phyloP scores from a whole-genome alignment of 164 flowering plant genomes.

The Nymphaea thermarum region DNA sequence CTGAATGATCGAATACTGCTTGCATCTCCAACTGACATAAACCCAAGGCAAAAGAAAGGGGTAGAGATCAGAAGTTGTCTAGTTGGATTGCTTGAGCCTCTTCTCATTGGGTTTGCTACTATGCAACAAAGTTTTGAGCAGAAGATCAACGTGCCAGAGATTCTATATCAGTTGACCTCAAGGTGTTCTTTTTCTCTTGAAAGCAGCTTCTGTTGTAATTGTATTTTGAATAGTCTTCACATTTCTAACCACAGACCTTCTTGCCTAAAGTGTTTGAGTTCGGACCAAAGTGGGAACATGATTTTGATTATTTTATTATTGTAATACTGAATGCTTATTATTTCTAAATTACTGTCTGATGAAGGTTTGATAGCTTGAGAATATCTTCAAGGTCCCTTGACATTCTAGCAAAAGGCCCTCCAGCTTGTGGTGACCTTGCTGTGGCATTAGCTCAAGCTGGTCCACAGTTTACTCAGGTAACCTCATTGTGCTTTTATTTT shows the following conservation, averaged over 20 bases:
- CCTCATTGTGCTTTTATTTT: background rate
- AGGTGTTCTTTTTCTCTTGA: conserved; percentile 31
- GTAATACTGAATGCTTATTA: background rate
- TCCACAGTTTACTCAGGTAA: conserved; percentile 96
- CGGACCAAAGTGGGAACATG: too few relatives aligned
- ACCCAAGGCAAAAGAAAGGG: conserved; percentile 83
- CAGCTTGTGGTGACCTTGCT: conserved; percentile 98
- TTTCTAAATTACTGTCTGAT: conserved; percentile 4
- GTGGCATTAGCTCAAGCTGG: conserved; percentile 95
- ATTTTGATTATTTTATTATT: too few relatives aligned
- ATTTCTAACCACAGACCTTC: too few relatives aligned
- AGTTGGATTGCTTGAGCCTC: conserved; percentile 98
- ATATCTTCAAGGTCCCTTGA: conserved; percentile 98
- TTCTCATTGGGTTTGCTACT: conserved; percentile 90
- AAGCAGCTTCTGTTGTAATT: background rate
- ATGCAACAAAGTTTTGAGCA: conserved; percentile 98
- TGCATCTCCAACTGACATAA: conserved; percentile 76
- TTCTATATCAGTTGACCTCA: conserved; percentile 91
- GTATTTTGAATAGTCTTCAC: too few relatives aligned
- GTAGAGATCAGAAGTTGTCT: conserved; percentile 87
- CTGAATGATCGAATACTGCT: conserved; percentile 89
- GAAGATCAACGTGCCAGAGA: conserved; percentile 88
- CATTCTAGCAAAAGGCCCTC: conserved; percentile 87
- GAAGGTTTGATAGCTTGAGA: conserved; percentile 93
- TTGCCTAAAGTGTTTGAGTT: too few relatives aligned